These are phyloP conservation scores for Leptosphaerulina australis DNA, from an alignment of 2,329 filamentous ascomycete species.

Conservation along the genomic window DNA sequence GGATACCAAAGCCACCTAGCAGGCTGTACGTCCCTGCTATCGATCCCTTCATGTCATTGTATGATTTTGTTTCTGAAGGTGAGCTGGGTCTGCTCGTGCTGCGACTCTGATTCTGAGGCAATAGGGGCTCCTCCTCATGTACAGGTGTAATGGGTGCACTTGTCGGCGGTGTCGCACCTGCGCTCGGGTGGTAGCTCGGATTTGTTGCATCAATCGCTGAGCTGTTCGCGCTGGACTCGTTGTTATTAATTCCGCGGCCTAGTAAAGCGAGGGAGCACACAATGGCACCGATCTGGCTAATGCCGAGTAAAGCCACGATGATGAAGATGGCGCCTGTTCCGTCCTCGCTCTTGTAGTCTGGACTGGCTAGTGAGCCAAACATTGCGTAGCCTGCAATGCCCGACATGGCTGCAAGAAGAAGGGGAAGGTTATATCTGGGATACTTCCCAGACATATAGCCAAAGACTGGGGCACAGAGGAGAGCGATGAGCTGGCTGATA, in stretches of 20 bases:
- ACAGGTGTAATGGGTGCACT: slow-evolving; percentile 38
- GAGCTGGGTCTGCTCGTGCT: slow-evolving; percentile 22
- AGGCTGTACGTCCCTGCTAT: slow-evolving; percentile 95
- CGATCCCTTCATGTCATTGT: slow-evolving; percentile 79
- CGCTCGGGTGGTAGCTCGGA: slow-evolving; percentile 37
- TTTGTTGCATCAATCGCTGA: slow-evolving; percentile 17
- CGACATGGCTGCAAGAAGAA: slow-evolving; percentile 72
- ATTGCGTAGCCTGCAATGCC: slow-evolving; percentile 79
- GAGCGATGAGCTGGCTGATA: slow-evolving; percentile 82
- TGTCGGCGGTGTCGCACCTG: slow-evolving; percentile 42
- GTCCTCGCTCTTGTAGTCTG: slow-evolving; percentile 73
- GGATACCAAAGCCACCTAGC: slow-evolving; percentile 85
- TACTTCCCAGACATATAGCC: slow-evolving; percentile 80
- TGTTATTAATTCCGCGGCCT: slow-evolving; percentile 74
- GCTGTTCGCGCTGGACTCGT: slow-evolving; percentile 35
- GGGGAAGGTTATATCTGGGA: slow-evolving; percentile 69
- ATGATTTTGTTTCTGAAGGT: slow-evolving; percentile 31
- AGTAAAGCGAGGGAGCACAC: slow-evolving; percentile 93
- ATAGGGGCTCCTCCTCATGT: slow-evolving; percentile 38
- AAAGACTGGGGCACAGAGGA: slow-evolving; percentile 84
- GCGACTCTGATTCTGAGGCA: slow-evolving; percentile 25
- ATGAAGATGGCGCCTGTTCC: slow-evolving; percentile 74
- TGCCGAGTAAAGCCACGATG: slow-evolving; percentile 79
- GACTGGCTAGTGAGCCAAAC: slow-evolving; percentile 78
- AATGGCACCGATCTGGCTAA: slow-evolving; percentile 95